These are phyloP conservation scores for Ustilago crameri DNA, from an alignment of 1,284 basidiomycete genomes.

Conservation along the genomic window DNA sequence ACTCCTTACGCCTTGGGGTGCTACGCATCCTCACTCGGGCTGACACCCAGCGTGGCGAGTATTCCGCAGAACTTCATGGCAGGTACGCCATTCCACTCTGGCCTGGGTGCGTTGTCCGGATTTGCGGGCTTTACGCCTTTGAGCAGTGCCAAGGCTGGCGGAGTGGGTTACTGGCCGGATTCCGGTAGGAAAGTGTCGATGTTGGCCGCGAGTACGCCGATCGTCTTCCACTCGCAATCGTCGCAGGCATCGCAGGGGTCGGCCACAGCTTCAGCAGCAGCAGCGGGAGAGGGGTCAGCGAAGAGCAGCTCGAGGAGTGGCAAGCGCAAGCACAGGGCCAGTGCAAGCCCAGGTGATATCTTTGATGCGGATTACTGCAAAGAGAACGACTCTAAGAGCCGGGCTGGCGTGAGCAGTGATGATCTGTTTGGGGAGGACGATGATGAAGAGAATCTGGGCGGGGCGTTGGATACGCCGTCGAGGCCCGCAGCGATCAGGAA, in stretches of 20 bases:
- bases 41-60: conserved; percentile 53
- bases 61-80: conserved; percentile 35
- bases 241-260: conserved; percentile 2
- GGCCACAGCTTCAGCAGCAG: neutral
- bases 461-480: conserved; percentile 45
- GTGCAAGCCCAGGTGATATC: conserved; percentile 23
- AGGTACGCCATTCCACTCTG: conserved; percentile 35
- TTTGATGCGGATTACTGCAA: conserved; percentile 25
- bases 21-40: conserved; percentile 49
- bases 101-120: conserved; percentile 27
- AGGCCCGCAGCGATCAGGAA: conserved; percentile 19
- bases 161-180: conserved; percentile 30
- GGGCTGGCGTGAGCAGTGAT: conserved; percentile 22
- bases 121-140: conserved; percentile 43
- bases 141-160: conserved; percentile 12
- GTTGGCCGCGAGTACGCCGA: conserved; percentile 16
- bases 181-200: conserved; percentile 20
- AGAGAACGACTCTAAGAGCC: conserved; percentile 7
- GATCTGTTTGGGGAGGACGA: conserved; percentile 35
- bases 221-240: conserved; percentile 33
- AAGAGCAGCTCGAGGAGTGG: neutral
- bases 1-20: conserved; percentile 30
- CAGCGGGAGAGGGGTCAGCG: no score
- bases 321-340: conserved; percentile 17
- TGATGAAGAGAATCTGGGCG: conserved; percentile 38